phyloP scores from a whole-genome alignment of 495 filamentous ascomycete genomes.

The Neurospora sp. region DNA sequence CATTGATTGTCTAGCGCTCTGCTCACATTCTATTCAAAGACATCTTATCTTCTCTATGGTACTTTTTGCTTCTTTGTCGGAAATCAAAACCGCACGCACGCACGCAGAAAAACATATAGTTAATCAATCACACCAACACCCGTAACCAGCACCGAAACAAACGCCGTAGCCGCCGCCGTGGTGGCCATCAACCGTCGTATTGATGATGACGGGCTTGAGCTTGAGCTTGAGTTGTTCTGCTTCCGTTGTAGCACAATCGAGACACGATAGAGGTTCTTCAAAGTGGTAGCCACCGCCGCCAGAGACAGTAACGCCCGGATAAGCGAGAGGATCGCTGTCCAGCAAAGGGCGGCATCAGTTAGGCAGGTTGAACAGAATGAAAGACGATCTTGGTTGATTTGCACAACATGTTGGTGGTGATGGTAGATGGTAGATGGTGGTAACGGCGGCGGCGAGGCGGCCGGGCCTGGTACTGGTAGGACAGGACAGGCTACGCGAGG shows the following conservation, averaged over 20 bases:
- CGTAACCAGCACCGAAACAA: background rate
- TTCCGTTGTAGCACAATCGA: background rate
- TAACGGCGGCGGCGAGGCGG: background rate
- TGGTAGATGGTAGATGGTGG: background rate
- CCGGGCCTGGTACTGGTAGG: background rate
- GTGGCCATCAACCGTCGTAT: background rate
- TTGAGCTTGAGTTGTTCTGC: background rate
- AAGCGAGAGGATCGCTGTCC: background rate
- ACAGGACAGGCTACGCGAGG: constrained; percentile 10
- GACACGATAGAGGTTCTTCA: background rate
- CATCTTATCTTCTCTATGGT: background rate
- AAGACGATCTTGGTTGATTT: background rate
- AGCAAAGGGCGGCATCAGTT: background rate
- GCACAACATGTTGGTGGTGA: background rate
- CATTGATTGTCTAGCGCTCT: background rate
- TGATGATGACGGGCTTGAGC: background rate
- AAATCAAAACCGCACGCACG: background rate
- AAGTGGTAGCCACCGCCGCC: background rate
- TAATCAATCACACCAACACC: background rate
- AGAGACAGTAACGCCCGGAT: background rate
- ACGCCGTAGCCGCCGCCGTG: background rate
- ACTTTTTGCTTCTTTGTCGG: background rate
- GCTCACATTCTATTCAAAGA: background rate
- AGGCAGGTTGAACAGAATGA: background rate
- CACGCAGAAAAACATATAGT: background rate